Evolutionary conservation across 1,284 basidiomycete species (phyloP).

Genomic region (Chiua sp.): DNA sequence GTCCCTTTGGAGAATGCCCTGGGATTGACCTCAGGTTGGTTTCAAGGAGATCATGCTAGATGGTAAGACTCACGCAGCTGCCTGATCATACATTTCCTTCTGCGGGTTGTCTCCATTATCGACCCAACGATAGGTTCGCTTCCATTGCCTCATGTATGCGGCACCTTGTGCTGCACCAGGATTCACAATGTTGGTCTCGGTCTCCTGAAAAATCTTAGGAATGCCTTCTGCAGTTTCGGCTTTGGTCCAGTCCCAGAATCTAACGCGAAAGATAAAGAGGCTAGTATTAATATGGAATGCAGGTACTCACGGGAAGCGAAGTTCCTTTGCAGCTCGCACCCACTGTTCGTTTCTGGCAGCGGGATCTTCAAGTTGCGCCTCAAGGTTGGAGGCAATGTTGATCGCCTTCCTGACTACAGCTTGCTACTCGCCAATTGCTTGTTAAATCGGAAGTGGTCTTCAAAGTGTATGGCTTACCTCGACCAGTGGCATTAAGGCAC

Average conservation of each 20-base stretch:
- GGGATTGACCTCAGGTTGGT: neutral
- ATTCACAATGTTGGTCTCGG: neutral
- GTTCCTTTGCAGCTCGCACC: conserved; percentile 12
- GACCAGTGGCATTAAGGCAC: conserved; percentile 13
- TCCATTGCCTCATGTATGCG: conserved; percentile 19
- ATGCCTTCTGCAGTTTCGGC: conserved; percentile 5
- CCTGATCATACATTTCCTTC: conserved; percentile 12
- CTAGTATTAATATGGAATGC: neutral
- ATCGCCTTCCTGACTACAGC: conserved; percentile 19
- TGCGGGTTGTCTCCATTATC: conserved; percentile 3
- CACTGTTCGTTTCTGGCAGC: conserved; percentile 10
- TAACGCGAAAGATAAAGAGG: neutral
- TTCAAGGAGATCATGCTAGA: neutral
- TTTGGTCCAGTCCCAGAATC: conserved; percentile 27
- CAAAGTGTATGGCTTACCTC: conserved; percentile 9
- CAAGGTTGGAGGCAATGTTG: conserved; percentile 10
- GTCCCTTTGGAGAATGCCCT: conserved; percentile 13
- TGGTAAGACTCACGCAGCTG: conserved; percentile 6
- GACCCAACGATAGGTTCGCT: conserved; percentile 22
- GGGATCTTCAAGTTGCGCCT: conserved; percentile 1
- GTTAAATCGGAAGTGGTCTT: neutral
- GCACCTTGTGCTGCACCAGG: neutral
- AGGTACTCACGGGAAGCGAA: conserved; percentile 22
- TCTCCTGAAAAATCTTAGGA: conserved; percentile 10
- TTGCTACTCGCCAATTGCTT: conserved; percentile 14